Conservation (phyloP, 2,329 filamentous ascomycete genomes). For the Scedosporium dehoogii region DNA sequence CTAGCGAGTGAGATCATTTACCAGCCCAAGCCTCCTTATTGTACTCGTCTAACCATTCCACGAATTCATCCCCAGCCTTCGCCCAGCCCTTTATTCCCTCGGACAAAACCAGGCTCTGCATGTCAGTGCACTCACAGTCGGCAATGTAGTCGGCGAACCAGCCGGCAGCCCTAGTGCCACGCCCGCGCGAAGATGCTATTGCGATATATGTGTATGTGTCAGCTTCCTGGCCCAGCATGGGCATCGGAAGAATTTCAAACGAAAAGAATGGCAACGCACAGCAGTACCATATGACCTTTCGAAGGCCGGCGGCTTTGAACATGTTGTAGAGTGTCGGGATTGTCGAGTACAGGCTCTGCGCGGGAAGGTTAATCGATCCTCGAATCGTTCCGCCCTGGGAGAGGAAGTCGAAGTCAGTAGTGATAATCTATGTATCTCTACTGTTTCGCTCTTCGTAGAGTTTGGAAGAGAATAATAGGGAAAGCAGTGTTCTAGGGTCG, state of each 20-base stretch:
- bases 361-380: slow-evolving; percentile 41
- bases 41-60: slow-evolving; percentile 37
- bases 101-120: slow-evolving; percentile 37
- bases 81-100: slow-evolving; percentile 48
- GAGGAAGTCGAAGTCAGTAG: background rate
- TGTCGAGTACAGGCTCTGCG: slow-evolving; percentile 32
- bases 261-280: slow-evolving; percentile 20
- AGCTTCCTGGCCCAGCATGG: too few species aligned
- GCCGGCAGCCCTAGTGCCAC: slow-evolving; percentile 41
- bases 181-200: slow-evolving; percentile 42
- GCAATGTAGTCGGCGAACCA: slow-evolving; percentile 45
- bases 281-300: slow-evolving; percentile 37
- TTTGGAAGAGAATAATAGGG: background rate
- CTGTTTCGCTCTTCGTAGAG: background rate
- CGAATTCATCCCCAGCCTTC: slow-evolving; percentile 34
- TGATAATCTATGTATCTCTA: background rate
- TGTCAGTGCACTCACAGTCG: slow-evolving; percentile 25
- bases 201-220: too few species aligned
- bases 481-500: too few species aligned
- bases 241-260: too few species aligned
- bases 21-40: slow-evolving; percentile 13
- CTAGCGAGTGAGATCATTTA: background rate
- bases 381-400: slow-evolving; percentile 44
- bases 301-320: slow-evolving; percentile 29
- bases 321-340: slow-evolving; percentile 31